Evolutionary conservation across 306 rosid species (phyloP).

Genomic region (Sechiopsis laciniata): DNA sequence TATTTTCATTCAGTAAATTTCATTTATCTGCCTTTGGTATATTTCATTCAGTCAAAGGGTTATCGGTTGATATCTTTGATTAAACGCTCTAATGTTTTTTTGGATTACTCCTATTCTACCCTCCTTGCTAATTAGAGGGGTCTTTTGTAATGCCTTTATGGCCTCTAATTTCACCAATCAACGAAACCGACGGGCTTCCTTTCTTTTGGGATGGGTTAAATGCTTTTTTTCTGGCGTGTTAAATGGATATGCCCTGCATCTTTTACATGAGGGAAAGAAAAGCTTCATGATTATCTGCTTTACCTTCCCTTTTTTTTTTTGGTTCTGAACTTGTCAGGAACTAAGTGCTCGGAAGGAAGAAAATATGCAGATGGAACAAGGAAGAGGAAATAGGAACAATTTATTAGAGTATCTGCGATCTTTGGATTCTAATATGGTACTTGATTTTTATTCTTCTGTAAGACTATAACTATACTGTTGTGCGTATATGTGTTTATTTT

Average conservation of each 20-base stretch:
- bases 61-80: no score
- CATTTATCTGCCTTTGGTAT: neutral
- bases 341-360: conserved; percentile 56
- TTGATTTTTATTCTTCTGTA: neutral
- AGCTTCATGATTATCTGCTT: conserved; percentile 11
- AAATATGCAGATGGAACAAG: conserved; percentile 52
- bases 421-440: conserved; percentile 87
- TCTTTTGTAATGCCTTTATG: no score
- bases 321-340: conserved; percentile 54
- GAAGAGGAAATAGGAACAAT: conserved; percentile 58
- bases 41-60: neutral
- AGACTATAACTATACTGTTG: neutral
- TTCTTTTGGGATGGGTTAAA: neutral
- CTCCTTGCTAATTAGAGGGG: no score
- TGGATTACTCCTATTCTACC: no score
- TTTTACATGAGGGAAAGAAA: neutral
- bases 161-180: no score
- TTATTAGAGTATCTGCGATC: conserved; percentile 81
- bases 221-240: conserved; percentile 1
- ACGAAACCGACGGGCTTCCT: neutral
- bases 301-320: conserved; percentile 23
- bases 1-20: neutral
- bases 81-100: no score
- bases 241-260: neutral
- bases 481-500: conserved; percentile 1